Conservation (phyloP, 2,329 filamentous ascomycete genomes). For the Talaromyces albobiverticillius region DNA sequence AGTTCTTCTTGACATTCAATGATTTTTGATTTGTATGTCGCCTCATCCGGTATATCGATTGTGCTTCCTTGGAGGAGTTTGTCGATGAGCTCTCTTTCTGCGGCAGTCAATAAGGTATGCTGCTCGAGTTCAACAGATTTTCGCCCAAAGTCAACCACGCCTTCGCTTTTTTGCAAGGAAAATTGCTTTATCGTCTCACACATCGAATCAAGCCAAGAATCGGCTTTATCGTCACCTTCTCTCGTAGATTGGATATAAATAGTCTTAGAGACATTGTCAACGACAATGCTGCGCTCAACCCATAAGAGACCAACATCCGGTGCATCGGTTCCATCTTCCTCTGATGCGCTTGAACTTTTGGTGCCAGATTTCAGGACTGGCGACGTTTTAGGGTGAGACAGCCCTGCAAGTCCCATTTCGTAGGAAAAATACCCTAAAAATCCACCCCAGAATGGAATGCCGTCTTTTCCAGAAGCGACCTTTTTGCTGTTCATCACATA, state of each 20-base stretch:
- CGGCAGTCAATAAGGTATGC: conserved; percentile 4
- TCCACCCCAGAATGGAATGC: conserved; percentile 70
- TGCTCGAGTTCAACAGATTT: conserved; percentile 8
- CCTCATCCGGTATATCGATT: conserved; percentile 35
- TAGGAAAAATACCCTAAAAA: conserved; percentile 84
- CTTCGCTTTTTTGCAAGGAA: conserved; percentile 24
- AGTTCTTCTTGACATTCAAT: conserved; percentile 67
- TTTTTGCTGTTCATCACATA: conserved; percentile 41
- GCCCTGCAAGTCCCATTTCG: conserved; percentile 65
- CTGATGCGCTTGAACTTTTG: conserved; percentile 22
- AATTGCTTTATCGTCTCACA: conserved; percentile 7
- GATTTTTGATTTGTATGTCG: conserved; percentile 66
- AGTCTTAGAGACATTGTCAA: conserved; percentile 65
- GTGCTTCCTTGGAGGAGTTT: conserved; percentile 28
- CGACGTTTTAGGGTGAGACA: conserved; percentile 48
- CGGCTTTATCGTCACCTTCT: conserved; percentile 33
- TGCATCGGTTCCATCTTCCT: conserved; percentile 35
- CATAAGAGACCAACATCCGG: conserved; percentile 76
- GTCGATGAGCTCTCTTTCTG: conserved; percentile 23
- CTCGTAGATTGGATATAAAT: conserved; percentile 68
- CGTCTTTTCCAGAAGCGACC: conserved; percentile 30
- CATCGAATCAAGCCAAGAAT: conserved; percentile 46
- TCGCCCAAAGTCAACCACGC: conserved; percentile 16
- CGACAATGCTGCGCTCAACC: conserved; percentile 71
- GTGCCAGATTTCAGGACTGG: conserved; percentile 34